Base-by-base conservation (phyloP, 2,329 filamentous ascomycete genomes). In the Exutisphaerella laricina region DNA sequence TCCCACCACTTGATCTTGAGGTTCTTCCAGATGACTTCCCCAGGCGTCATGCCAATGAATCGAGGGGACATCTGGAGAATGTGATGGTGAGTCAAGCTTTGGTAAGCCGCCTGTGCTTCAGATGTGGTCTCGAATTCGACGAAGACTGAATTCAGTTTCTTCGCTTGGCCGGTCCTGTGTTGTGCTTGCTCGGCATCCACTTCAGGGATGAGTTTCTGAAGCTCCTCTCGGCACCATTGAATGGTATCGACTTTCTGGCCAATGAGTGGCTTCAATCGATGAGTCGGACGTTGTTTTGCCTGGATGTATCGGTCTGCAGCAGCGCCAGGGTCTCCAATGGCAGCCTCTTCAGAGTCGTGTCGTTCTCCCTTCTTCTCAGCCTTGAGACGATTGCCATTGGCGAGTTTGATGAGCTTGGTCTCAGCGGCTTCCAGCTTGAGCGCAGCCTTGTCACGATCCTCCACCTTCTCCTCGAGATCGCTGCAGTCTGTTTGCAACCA, bases 211-310 rank as follows among this genome's bases (percentile, higher is more conserved):
- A 94, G 77, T 36, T 80, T 80, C 51, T 83, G 78, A 39, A 96
- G 78, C 64, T 94, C 84, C 1, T 74, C 71, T 39, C 92, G 84
- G 50, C 81, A 85, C 84, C 85, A 96, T 49, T 90, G 80, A 64
- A 98, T 96, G 0, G 88, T 92, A 67, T 98, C 92, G 12, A 96
- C 89, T 64, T 94, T 92, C 61, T 88, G 82, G 54, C 88, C 85
- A 53, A 89, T 77, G 34, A 85, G 72, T 33, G 84, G 71, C 61
- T 84, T 85, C 42, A 82, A 69, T 23, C 79, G 79, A 61, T 95
- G 88, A 1, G 83, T 81, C 1, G 88, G 88, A 31, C 88, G 78
- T 55, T 88, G 75, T 64, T 86, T 83, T 7, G 72, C 69, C 12
- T 80, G 74, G 28, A 95, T 70, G 81, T 85, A 94, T 51, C 81